These are phyloP conservation scores for Trichoderma oligosporum DNA, from an alignment of 2,329 filamentous ascomycete species.

Conservation along the genomic window DNA sequence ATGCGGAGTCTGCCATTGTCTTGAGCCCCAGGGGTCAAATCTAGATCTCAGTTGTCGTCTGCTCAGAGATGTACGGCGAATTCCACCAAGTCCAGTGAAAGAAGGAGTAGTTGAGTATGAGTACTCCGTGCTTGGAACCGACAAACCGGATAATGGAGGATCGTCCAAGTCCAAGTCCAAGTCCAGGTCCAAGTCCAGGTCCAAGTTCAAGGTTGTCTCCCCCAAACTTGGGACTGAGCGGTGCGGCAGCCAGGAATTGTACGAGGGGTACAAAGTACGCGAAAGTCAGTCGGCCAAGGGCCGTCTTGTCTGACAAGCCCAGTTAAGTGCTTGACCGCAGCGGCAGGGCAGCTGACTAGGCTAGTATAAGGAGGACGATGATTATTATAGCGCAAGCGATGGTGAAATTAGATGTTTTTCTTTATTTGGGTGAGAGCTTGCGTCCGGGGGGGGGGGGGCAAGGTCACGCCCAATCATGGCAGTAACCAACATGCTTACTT, in stretches of 20 bases:
- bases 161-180: neutral
- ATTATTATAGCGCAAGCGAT: constrained; percentile 4
- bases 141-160: neutral
- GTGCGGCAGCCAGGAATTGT: constrained; percentile 7
- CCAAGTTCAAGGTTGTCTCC: neutral
- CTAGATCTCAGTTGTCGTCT: constrained; percentile 15
- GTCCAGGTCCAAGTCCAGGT: neutral
- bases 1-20: constrained; percentile 19
- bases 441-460: no score
- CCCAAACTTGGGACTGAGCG: neutral
- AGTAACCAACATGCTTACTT: no score
- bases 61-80: neutral
- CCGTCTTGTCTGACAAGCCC: constrained; percentile 3
- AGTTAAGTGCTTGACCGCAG: constrained; percentile 8
- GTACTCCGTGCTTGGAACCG: neutral
- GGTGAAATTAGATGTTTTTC: constrained; percentile 1
- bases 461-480: neutral
- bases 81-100: neutral
- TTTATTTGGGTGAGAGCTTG: neutral
- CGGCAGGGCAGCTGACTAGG: constrained; percentile 6
- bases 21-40: constrained; percentile 5
- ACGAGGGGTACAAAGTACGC: constrained; percentile 11
- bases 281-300: constrained; percentile 8
- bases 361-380: constrained; percentile 10
- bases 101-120: neutral